These are phyloP conservation scores for Madurella mycetomatis DNA, from an alignment of 2,329 filamentous ascomycete species.

Conservation along the genomic window DNA sequence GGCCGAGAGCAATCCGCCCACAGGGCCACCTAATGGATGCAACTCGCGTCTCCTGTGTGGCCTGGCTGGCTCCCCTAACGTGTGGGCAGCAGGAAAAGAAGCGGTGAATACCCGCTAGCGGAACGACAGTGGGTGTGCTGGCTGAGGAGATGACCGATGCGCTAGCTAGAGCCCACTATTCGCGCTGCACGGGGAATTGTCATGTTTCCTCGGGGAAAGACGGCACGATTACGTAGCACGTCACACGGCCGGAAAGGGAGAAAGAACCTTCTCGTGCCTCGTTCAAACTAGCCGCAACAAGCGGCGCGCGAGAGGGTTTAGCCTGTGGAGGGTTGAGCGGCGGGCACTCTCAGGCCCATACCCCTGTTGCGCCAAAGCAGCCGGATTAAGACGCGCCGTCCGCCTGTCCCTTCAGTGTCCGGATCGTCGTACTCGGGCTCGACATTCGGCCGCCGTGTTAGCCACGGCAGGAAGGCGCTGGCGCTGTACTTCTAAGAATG, in stretches of 20 bases:
- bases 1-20: conserved; percentile 20
- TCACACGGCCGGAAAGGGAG: background rate
- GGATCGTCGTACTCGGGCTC: background rate
- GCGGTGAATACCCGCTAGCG: conserved; percentile 20
- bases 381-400: background rate
- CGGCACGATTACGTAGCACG: background rate
- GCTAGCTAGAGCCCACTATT: background rate
- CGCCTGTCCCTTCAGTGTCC: background rate
- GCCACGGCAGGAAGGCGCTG: background rate
- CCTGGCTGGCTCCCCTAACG: background rate
- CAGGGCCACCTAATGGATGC: conserved; percentile 6
- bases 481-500: background rate
- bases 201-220: background rate
- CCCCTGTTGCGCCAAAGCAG: background rate
- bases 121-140: conserved; percentile 10
- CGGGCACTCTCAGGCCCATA: conserved; percentile 3
- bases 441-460: background rate
- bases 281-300: conserved; percentile 1
- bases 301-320: conserved; percentile 1
- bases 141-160: conserved; percentile 1
- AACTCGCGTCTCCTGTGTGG: conserved; percentile 5
- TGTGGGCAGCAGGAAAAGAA: conserved; percentile 18
- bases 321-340: conserved; percentile 7
- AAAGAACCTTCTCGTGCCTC: background rate
- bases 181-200: conserved; percentile 9